phyloP scores from a whole-genome alignment of 2,329 filamentous ascomycete genomes.

The Verticillium dahliae region DNA sequence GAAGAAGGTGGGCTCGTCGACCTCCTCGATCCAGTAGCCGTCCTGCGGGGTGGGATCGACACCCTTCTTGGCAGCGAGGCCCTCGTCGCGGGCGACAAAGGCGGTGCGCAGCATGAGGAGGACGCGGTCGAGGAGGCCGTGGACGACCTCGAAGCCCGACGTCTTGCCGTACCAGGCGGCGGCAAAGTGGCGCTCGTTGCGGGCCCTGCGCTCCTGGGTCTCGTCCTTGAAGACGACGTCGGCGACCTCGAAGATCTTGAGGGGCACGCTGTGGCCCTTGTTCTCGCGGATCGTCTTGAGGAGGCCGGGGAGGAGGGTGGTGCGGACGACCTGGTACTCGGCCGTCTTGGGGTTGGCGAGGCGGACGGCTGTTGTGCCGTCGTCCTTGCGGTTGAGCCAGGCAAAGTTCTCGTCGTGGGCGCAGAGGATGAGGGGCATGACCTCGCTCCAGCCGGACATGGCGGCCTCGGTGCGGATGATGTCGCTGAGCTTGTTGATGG shows the following conservation, averaged over 20 bases:
- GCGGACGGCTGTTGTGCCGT: constrained; percentile 74
- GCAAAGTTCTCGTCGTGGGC: constrained; percentile 97
- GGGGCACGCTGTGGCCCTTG: constrained; percentile 78
- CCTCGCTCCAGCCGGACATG: constrained; percentile 94
- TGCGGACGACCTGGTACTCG: constrained; percentile 91
- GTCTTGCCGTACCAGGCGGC: constrained; percentile 93
- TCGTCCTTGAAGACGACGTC: constrained; percentile 91
- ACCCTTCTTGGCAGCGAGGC: constrained; percentile 41
- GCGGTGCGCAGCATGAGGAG: constrained; percentile 85
- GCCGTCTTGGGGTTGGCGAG: constrained; percentile 89
- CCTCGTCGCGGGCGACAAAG: constrained; percentile 73
- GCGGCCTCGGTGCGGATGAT: constrained; percentile 85
- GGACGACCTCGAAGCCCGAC: constrained; percentile 90
- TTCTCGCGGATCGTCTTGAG: constrained; percentile 94
- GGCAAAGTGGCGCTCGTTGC: constrained; percentile 94
- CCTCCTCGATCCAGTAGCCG: constrained; percentile 91
- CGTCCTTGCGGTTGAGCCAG: constrained; percentile 86
- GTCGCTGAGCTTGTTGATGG: constrained; percentile 90
- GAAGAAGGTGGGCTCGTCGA: constrained; percentile 89
- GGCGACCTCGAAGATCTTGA: constrained; percentile 87
- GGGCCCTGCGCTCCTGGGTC: constrained; percentile 71
- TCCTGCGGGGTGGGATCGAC: constrained; percentile 52
- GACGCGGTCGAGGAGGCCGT: constrained; percentile 85
- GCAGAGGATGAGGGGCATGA: constrained; percentile 92
- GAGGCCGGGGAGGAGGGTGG: constrained; percentile 76